Conservation (phyloP, 352 stramenopile genomes). For the Globisporangium sylvaticum region DNA sequence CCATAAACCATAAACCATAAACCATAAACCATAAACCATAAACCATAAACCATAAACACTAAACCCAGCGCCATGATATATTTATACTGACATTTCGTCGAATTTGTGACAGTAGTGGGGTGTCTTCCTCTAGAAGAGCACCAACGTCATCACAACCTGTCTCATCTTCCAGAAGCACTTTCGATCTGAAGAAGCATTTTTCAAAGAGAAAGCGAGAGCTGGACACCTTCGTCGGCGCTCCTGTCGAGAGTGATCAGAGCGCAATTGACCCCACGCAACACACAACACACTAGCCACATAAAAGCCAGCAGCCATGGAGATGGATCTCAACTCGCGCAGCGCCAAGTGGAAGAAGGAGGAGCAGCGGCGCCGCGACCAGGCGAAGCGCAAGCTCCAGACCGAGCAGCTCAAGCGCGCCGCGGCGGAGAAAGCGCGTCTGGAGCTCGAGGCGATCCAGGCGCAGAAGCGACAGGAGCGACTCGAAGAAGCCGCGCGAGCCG, state of each 20-base stretch:
- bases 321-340: constrained; percentile 65
- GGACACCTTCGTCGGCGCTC: neutral
- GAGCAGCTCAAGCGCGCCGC: constrained; percentile 49
- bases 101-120: too few relatives aligned
- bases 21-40: too few relatives aligned
- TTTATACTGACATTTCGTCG: too few relatives aligned
- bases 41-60: too few relatives aligned
- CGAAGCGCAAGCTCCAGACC: constrained; percentile 46
- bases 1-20: too few relatives aligned
- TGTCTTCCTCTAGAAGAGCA: too few relatives aligned
- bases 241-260: neutral
- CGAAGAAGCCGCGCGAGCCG: constrained; percentile 30
- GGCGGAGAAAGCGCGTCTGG: constrained; percentile 33
- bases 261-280: neutral
- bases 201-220: neutral
- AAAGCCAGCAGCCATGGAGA: constrained; percentile 39
- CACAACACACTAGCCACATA: neutral
- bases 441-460: constrained; percentile 41
- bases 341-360: constrained; percentile 71
- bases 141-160: too few relatives aligned
- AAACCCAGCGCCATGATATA: too few relatives aligned
- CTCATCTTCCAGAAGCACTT: neutral
- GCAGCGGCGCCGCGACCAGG: constrained; percentile 51
- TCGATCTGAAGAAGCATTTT: neutral
- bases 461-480: constrained; percentile 45